Percentiles rank a stretch among this genome's conserved stretches.
Conservation (phyloP, 192 early-diverging fungal species). For the Lobosporangium transversale region DNA sequence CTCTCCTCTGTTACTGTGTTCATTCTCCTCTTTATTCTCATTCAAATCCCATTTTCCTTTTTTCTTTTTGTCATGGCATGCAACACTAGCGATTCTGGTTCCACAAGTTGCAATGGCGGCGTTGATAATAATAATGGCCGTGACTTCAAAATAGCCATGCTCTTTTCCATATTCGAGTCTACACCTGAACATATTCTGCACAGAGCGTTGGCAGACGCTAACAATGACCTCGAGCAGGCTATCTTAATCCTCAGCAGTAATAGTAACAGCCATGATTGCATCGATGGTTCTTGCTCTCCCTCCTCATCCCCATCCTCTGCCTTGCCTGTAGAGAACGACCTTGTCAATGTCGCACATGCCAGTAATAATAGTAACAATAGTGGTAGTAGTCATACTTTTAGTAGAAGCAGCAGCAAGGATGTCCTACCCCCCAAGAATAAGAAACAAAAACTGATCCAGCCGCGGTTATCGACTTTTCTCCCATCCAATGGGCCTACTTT, state of each 20-base stretch:
- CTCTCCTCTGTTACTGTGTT: too few species aligned
- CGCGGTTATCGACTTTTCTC: slow-evolving; percentile 27
- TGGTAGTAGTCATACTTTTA: not conserved
- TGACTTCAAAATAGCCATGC: slow-evolving; percentile 45
- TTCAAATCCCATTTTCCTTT: too few species aligned
- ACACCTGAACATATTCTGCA: slow-evolving; percentile 16
- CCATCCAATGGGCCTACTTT: not conserved
- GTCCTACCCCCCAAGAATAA: too few species aligned
- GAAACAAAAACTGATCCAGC: slow-evolving; percentile 36
- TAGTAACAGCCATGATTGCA: not conserved
- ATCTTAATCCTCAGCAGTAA: slow-evolving; percentile 23
- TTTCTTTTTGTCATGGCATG: too few species aligned
- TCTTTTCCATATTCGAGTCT: slow-evolving; percentile 47
- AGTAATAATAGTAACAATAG: not conserved
- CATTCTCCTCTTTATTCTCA: too few species aligned
- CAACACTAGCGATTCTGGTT: too few species aligned
- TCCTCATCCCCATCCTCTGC: not conserved
- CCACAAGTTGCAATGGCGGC: not conserved
- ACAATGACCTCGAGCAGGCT: slow-evolving; percentile 39
- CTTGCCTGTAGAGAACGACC: not conserved
- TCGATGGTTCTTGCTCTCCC: not conserved
- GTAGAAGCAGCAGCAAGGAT: too few species aligned
- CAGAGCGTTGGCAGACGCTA: slow-evolving; percentile 11
- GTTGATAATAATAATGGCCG: not conserved
- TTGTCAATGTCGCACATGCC: not conserved